Percentiles rank a stretch among this genome's conserved stretches.
Evolutionary conservation across 495 filamentous ascomycete genomes (phyloP).

Genomic region (Aspergillus asperescens): DNA sequence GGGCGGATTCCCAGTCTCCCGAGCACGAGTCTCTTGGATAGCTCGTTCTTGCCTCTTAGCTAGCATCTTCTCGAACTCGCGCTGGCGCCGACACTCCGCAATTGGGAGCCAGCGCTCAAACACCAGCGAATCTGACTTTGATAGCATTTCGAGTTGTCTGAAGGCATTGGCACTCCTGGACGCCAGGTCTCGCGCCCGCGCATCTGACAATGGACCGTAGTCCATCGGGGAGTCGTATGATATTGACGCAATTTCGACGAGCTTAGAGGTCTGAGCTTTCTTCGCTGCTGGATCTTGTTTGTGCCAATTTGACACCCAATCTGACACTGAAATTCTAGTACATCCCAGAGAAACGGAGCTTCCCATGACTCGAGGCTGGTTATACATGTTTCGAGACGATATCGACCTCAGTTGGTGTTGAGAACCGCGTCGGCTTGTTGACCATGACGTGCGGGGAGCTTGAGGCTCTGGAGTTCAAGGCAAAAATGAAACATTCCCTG

Average conservation of each 20-base stretch:
- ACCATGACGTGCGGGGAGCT: neutral
- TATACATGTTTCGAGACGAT: neutral
- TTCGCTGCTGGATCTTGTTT: neutral
- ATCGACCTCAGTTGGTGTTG: neutral
- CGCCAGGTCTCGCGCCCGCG: neutral
- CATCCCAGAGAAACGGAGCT: neutral
- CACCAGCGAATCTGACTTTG: neutral
- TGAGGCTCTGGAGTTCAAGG: too few relatives aligned
- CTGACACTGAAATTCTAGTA: neutral
- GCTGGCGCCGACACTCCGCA: neutral
- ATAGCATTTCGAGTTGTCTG: neutral
- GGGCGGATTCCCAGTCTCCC: neutral
- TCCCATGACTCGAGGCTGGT: neutral
- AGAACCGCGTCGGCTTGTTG: neutral
- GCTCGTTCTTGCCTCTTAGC: neutral
- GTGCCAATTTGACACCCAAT: neutral
- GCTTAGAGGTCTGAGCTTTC: neutral
- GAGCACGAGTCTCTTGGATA: neutral
- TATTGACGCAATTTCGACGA: neutral
- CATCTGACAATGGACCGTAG: neutral
- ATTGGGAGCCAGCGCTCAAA: neutral
- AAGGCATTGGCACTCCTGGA: neutral
- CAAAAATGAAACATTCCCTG: neutral
- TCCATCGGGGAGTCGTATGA: too few relatives aligned
- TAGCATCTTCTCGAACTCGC: neutral